phyloP scores from a whole-genome alignment of 176 grass and related monocot species.

The Thinopyrum elongatum region DNA sequence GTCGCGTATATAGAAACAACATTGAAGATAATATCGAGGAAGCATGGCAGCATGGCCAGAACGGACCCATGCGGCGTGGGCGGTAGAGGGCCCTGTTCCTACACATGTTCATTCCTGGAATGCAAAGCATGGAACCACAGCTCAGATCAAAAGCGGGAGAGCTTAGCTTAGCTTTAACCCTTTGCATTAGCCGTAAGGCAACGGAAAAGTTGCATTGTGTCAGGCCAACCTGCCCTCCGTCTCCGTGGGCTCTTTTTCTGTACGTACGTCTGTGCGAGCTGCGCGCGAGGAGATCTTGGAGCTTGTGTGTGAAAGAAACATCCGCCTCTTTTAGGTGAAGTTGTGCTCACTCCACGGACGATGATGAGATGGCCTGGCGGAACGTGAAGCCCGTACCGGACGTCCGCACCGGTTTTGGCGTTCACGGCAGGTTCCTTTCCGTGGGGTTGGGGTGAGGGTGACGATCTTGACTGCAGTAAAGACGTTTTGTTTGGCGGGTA shows the following conservation, averaged over 20 bases:
- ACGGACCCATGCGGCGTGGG: not conserved
- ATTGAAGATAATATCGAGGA: no score
- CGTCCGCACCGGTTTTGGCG: not conserved
- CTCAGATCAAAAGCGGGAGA: not conserved
- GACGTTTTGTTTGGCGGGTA: not conserved
- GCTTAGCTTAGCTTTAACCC: slow-evolving; percentile 1
- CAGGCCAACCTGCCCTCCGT: not conserved
- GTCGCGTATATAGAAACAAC: not conserved
- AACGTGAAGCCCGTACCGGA: not conserved
- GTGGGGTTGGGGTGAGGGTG: not conserved
- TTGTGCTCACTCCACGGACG: slow-evolving; percentile 1
- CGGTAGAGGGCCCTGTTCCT: not conserved
- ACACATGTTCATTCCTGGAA: slow-evolving; percentile 2
- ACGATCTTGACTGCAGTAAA: not conserved
- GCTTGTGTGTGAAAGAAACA: slow-evolving; percentile 2
- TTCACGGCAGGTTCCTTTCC: not conserved
- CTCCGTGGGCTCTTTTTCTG: not conserved
- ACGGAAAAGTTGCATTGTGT: slow-evolving; percentile 8
- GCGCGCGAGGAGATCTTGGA: not conserved
- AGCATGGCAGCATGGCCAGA: slow-evolving; percentile 17
- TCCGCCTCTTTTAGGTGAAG: not conserved
- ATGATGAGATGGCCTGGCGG: not conserved
- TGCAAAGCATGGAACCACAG: slow-evolving; percentile 7
- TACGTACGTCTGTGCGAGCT: not conserved
- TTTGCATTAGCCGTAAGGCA: slow-evolving; percentile 12